Evolutionary conservation across 805 yeast genomes (phyloP).

Genomic region (Starmerella floris): DNA sequence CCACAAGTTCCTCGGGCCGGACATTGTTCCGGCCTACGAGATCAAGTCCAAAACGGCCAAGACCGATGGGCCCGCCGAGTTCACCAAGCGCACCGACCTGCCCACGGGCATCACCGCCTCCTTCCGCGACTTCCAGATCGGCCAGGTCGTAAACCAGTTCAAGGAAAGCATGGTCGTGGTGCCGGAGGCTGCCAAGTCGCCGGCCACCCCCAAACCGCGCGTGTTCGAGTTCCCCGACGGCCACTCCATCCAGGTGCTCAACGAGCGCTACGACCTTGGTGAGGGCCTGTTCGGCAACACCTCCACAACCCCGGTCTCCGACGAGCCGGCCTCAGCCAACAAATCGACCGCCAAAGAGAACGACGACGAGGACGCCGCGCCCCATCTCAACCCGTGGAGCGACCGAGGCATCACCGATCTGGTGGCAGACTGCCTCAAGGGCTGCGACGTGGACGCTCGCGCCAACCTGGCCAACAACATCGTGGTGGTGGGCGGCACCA

Average conservation of each 20-base stretch:
- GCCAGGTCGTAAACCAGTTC: slow-evolving; percentile 51
- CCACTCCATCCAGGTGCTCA: slow-evolving; percentile 44
- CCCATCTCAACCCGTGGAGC: slow-evolving; percentile 11
- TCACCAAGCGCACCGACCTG: slow-evolving; percentile 22
- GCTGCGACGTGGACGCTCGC: slow-evolving; percentile 71
- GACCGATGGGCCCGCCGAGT: slow-evolving; percentile 28
- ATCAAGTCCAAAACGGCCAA: slow-evolving; percentile 34
- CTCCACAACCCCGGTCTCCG: neutral
- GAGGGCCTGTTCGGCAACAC: slow-evolving; percentile 50
- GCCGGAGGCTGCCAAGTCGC: slow-evolving; percentile 2
- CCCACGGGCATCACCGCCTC: slow-evolving; percentile 31
- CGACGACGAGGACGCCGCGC: slow-evolving; percentile 2
- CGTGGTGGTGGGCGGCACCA: slow-evolving; percentile 72
- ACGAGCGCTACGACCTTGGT: slow-evolving; percentile 49
- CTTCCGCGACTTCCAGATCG: slow-evolving; percentile 43
- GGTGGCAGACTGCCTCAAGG: slow-evolving; percentile 37
- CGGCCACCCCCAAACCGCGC: slow-evolving; percentile 26
- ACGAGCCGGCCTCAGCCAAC: neutral
- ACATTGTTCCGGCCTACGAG: slow-evolving; percentile 36
- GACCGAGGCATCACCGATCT: slow-evolving; percentile 42
- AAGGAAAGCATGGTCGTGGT: slow-evolving; percentile 38
- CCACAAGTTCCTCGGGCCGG: slow-evolving; percentile 21
- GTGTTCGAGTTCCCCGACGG: slow-evolving; percentile 58
- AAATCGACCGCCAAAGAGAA: neutral
- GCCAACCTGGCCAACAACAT: slow-evolving; percentile 81